Evolutionary conservation across 2,329 filamentous ascomycete species (phyloP).

Genomic region (Cladosporium colombiae): DNA sequence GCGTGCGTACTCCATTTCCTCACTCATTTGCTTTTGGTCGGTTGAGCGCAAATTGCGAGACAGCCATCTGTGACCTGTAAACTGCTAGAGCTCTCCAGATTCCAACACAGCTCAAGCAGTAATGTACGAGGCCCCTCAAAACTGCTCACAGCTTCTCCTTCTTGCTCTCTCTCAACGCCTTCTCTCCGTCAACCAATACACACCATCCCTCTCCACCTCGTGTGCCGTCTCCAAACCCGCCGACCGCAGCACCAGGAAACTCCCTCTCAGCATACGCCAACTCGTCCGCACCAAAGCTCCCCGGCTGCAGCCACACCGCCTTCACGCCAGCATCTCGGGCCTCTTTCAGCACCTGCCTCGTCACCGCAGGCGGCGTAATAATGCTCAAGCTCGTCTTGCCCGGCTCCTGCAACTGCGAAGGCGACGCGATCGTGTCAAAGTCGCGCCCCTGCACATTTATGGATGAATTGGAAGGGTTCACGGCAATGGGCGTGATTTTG

Average conservation of each 20-base stretch:
- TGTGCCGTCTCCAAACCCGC: conserved; percentile 66
- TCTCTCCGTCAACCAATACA: conserved; percentile 80
- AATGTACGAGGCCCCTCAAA: not conserved
- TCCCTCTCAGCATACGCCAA: conserved; percentile 67
- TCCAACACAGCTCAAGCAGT: not conserved
- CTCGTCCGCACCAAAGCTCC: conserved; percentile 77
- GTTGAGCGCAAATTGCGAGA: not conserved
- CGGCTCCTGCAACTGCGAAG: conserved; percentile 66
- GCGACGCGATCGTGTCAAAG: conserved; percentile 65
- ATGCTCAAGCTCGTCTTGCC: conserved; percentile 75
- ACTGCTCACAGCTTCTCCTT: conserved; percentile 40
- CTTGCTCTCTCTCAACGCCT: conserved; percentile 58
- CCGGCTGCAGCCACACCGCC: conserved; percentile 87
- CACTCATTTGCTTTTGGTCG: not conserved
- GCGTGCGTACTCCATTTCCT: too few relatives aligned
- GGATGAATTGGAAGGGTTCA: conserved; percentile 71
- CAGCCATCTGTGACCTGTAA: not conserved
- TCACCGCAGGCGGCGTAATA: conserved; percentile 81
- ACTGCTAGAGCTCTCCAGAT: not conserved
- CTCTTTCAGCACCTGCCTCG: conserved; percentile 71
- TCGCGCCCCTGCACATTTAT: conserved; percentile 63
- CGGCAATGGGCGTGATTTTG: conserved; percentile 73
- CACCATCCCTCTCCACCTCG: conserved; percentile 79
- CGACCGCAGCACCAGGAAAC: conserved; percentile 67
- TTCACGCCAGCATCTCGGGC: conserved; percentile 72